Percentiles rank a stretch among this genome's conserved stretches.
Conservation (phyloP, 2,329 filamentous ascomycete species). For the Epichloe typhina region DNA sequence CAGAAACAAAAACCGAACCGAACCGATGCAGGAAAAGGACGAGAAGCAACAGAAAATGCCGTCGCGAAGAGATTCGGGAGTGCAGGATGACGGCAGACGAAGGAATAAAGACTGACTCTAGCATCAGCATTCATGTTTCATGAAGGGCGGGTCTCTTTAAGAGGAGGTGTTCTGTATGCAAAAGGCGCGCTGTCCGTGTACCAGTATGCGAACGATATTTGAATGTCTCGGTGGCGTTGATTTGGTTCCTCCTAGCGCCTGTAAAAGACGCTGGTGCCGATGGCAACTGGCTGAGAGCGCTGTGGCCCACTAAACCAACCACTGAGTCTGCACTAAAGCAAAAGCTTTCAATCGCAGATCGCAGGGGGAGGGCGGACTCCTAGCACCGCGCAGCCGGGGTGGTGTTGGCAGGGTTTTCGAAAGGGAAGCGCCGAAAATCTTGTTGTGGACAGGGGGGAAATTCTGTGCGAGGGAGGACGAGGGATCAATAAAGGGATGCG, state of each 20-base stretch:
- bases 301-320: neutral
- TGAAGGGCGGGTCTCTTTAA: neutral
- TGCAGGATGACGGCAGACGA: neutral
- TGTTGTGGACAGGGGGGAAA: neutral
- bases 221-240: neutral
- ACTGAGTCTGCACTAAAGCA: neutral
- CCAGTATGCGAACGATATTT: neutral
- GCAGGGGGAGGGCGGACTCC: neutral
- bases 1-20: neutral
- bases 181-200: neutral
- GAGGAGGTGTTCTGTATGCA: slow-evolving; percentile 3
- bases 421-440: neutral
- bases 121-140: slow-evolving; percentile 13
- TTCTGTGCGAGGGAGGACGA: neutral
- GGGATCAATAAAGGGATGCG: neutral
- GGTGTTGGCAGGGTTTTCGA: neutral
- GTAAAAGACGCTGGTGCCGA: neutral
- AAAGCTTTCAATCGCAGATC: neutral
- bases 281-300: neutral
- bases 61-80: neutral
- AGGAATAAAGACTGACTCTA: slow-evolving; percentile 15
- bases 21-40: neutral
- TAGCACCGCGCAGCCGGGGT: neutral
- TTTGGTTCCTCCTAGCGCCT: neutral
- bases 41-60: neutral